Evolutionary conservation across 75 land plant genomes (phyloP).

Genomic region (Azolla pinnata): DNA sequence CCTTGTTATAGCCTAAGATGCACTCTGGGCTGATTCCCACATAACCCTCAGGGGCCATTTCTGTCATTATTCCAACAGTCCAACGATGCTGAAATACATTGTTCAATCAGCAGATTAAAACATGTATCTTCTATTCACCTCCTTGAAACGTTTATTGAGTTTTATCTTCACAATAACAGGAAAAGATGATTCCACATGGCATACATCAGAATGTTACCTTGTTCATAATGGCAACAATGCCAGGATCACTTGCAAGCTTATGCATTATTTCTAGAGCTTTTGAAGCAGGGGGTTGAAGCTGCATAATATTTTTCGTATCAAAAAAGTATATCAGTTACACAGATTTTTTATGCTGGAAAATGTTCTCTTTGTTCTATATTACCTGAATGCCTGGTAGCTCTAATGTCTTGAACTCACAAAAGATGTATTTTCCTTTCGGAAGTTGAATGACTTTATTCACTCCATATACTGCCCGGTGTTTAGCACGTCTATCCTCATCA

Average conservation of each 20-base stretch:
- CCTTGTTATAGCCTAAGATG: constrained; percentile 89
- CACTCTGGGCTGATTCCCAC: constrained; percentile 93
- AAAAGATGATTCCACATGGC: no score
- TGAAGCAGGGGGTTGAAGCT: constrained; percentile 77
- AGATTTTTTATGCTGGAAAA: background rate
- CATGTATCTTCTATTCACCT: no score
- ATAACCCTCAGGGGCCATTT: constrained; percentile 94
- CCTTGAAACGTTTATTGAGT: no score
- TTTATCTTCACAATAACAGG: no score
- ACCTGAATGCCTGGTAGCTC: constrained; percentile 76
- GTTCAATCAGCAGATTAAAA: no score
- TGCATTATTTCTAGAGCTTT: constrained; percentile 77
- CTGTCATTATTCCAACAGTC: constrained; percentile 90
- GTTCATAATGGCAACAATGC: constrained; percentile 92
- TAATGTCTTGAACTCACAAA: constrained; percentile 66
- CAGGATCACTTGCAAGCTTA: constrained; percentile 91
- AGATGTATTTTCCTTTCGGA: constrained; percentile 66
- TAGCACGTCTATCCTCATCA: constrained; percentile 64
- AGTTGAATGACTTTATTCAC: constrained; percentile 23
- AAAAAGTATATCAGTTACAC: no score
- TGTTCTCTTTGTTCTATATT: background rate
- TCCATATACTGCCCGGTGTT: constrained; percentile 19
- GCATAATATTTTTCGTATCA: no score
- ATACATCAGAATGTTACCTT: no score
- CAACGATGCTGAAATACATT: constrained; percentile 69